These are phyloP conservation scores for Chaetomiaceae sp. DNA, from an alignment of 2,329 filamentous ascomycete species.

Conservation along the genomic window DNA sequence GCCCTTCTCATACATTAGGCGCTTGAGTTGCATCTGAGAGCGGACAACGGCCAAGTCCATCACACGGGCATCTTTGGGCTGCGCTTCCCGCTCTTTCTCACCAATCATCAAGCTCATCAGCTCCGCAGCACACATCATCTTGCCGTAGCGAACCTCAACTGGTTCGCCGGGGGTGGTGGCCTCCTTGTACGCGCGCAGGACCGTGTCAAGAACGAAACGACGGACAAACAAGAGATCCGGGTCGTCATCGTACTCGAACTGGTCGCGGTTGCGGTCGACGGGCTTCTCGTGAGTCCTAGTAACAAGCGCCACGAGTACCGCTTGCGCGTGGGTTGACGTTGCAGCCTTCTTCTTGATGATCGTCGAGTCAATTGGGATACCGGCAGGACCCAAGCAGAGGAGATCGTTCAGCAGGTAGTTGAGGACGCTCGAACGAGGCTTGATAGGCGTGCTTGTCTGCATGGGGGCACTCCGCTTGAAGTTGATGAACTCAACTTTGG, in stretches of 20 bases:
- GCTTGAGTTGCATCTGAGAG: conserved; percentile 78
- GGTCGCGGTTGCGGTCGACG: conserved; percentile 49
- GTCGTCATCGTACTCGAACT: conserved; percentile 67
- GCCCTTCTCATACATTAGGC: conserved; percentile 98
- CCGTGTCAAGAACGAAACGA: conserved; percentile 89
- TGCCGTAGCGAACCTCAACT: conserved; percentile 78
- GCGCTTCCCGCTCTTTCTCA: conserved; percentile 59
- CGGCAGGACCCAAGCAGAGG: conserved; percentile 54
- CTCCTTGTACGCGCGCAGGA: conserved; percentile 86
- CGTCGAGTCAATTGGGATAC: conserved; percentile 66
- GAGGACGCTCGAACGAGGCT: conserved; percentile 83
- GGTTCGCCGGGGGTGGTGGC: conserved; percentile 72
- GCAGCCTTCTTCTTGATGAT: conserved; percentile 75
- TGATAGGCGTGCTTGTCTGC: conserved; percentile 80
- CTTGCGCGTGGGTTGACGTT: conserved; percentile 80
- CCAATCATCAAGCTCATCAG: conserved; percentile 90
- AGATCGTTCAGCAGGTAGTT: conserved; percentile 89
- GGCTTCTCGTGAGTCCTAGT: conserved; percentile 77
- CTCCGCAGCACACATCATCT: conserved; percentile 80
- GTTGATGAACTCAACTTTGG: conserved; percentile 98
- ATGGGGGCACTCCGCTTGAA: conserved; percentile 89
- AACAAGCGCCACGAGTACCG: conserved; percentile 79
- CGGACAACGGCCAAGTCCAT: conserved; percentile 34
- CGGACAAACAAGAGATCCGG: conserved; percentile 84
- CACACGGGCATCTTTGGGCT: conserved; percentile 34